phyloP scores from a whole-genome alignment of 306 rosid genomes.

The Cyclanthera cordifolia region DNA sequence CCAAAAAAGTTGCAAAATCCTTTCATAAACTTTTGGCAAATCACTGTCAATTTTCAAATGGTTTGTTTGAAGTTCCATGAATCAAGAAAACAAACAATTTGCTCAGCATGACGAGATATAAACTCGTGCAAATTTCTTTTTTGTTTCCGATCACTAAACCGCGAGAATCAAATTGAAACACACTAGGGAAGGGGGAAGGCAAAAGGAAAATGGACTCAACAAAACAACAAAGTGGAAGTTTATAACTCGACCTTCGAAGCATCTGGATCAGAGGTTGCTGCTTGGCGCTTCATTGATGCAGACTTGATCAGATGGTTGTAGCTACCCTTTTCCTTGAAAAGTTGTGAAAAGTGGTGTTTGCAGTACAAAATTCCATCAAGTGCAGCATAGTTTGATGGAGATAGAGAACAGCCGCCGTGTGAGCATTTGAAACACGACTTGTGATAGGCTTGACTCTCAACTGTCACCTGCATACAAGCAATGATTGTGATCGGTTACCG shows the following conservation, averaged over 20 bases:
- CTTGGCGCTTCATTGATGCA: conserved; percentile 15
- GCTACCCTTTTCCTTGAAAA: conserved; percentile 71
- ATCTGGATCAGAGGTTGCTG: conserved; percentile 9
- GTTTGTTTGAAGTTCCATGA: conserved; percentile 1
- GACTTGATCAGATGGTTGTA: conserved; percentile 13
- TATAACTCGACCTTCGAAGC: conserved; percentile 6
- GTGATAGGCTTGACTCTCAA: conserved; percentile 82
- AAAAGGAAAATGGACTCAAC: background rate
- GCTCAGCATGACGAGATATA: background rate
- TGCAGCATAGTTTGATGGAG: conserved; percentile 90
- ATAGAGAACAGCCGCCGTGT: conserved; percentile 80
- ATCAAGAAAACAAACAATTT: background rate
- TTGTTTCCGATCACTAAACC: background rate
- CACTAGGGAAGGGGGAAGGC: conserved; percentile 8
- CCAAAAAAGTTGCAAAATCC: background rate
- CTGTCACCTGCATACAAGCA: conserved; percentile 53
- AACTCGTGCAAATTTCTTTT: background rate
- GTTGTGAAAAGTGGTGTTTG: conserved; percentile 94
- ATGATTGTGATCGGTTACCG: background rate
- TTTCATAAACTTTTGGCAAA: conserved; percentile 7
- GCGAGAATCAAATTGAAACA: background rate
- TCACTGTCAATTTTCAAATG: background rate
- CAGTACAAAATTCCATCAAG: conserved; percentile 87
- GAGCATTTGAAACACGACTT: conserved; percentile 93
- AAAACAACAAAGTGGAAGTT: conserved; percentile 4